Conservation (phyloP, 176 grass and related monocot genomes). For the Phoenix roebelenii region DNA sequence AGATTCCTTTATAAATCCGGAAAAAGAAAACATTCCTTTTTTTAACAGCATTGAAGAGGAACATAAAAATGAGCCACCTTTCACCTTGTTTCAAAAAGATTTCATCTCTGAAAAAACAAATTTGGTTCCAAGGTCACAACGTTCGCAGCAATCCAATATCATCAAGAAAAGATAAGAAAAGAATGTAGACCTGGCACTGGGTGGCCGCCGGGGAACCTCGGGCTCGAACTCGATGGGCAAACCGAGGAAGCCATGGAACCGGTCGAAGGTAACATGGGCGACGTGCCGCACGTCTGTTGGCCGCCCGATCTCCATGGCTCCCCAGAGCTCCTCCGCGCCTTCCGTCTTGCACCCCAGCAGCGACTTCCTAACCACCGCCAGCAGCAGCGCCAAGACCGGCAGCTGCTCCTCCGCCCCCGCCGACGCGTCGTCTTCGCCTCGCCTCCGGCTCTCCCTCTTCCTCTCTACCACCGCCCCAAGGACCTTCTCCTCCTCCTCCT, state of each 20-base stretch:
- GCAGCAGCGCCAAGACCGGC: conserved; percentile 72
- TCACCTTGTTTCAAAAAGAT: not conserved
- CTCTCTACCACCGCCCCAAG: conserved; percentile 10
- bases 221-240: conserved; percentile 97
- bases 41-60: too few species aligned
- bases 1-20: too few species aligned
- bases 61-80: not conserved
- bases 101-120: not conserved
- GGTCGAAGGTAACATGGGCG: conserved; percentile 87
- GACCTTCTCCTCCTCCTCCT: conserved; percentile 20
- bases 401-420: conserved; percentile 31
- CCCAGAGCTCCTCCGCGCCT: conserved; percentile 1
- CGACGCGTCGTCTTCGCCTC: conserved; percentile 7
- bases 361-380: conserved; percentile 70
- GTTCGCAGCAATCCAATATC: not conserved
- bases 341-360: conserved; percentile 53
- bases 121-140: not conserved
- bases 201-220: conserved; percentile 62
- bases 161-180: not conserved
- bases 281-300: conserved; percentile 91
- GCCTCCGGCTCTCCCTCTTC: conserved; percentile 14
- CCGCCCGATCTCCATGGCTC: conserved; percentile 82
- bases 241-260: conserved; percentile 92
- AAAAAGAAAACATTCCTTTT: too few species aligned
- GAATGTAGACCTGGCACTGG: conserved; percentile 70